These are phyloP conservation scores for Millerago galiae DNA, from an alignment of 805 yeast genomes.

Conservation along the genomic window DNA sequence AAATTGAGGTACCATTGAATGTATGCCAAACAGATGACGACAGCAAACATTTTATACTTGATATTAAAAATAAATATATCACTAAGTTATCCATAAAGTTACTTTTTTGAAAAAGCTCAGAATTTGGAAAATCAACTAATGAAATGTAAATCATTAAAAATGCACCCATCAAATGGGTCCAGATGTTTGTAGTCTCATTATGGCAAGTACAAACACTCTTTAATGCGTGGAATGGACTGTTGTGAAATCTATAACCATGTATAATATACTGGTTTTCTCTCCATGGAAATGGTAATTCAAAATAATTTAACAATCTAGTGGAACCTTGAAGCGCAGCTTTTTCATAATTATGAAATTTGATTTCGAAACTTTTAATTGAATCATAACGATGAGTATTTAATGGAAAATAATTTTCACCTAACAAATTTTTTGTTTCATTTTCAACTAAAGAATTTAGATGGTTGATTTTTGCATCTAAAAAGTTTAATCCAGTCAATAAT, in stretches of 20 bases:
- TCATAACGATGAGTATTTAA: slow-evolving; percentile 10
- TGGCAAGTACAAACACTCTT: slow-evolving; percentile 58
- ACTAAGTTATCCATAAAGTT: slow-evolving; percentile 39
- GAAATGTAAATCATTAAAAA: slow-evolving; percentile 49
- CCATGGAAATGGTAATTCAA: slow-evolving; percentile 89
- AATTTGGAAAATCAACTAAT: slow-evolving; percentile 55
- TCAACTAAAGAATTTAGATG: slow-evolving; percentile 31
- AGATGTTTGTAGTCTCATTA: slow-evolving; percentile 87
- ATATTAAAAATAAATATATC: slow-evolving; percentile 57
- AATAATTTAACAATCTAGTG: slow-evolving; percentile 57
- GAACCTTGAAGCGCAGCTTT: slow-evolving; percentile 38
- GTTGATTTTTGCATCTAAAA: slow-evolving; percentile 34
- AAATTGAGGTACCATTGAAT: slow-evolving; percentile 67
- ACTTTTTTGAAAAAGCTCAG: slow-evolving; percentile 41
- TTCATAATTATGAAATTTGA: slow-evolving; percentile 41
- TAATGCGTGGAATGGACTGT: slow-evolving; percentile 52
- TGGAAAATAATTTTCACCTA: slow-evolving; percentile 16
- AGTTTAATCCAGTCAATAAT: slow-evolving; percentile 30
- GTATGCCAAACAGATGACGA: slow-evolving; percentile 92
- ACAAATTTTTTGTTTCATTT: slow-evolving; percentile 15
- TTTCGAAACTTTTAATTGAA: slow-evolving; percentile 22
- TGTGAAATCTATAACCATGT: slow-evolving; percentile 79
- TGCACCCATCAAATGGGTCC: slow-evolving; percentile 84
- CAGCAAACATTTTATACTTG: slow-evolving; percentile 69
- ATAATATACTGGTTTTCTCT: slow-evolving; percentile 84